Evolutionary conservation across 352 stramenopile species (phyloP), one percentile per base, ranked within the genome.

Genomic region (Blastocystis sp.): DNA sequence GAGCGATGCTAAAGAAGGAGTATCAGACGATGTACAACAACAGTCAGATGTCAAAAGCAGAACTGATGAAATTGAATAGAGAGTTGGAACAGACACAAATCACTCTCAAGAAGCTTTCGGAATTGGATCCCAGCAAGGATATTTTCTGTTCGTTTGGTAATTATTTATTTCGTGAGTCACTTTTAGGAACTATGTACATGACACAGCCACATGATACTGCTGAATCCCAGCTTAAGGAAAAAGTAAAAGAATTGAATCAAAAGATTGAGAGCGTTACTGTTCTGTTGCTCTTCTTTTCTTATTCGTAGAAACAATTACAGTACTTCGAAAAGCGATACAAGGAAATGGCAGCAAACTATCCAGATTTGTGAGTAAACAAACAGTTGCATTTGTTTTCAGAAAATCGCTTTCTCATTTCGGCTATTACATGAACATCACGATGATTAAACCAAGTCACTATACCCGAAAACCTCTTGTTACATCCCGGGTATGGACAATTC

Each of bases 1-100:
- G 14, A 39, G n/a, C 32, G n/a, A 9, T 73, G 4, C 16, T 73
- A 46, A 16, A 46, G 12, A 73, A 73, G 24, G 61, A 73, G 24
- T 73, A 29, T n/a, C 61, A 73, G 51, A 73, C 61, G 24, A 73
- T 73, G 61, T 73, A 73, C 61, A 73, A 73, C 24, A 73, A 73
- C 61, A 39, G 16, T 46, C 14, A 73, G 24, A 73, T 73, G 61
- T 29, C 61, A 39, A 49, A 39, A n/a, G 32, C 61, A 21, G 61
- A 73, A 16, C 9, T 73, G 61, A 5, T 21, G 9, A 46, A 39
- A 7, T n/a, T 73, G 61, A 73, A 73, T 5, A 5, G n/a, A n/a
- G 12, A 46, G 32, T 14, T 73, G n/a, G 61, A 73, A 14, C 12
- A 12, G n/a, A 21, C 12, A 14, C 43, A 46, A n/a, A 73, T 73